A percentile compares a stretch with the other conserved stretches of the same genome.
Conservation (phyloP, 345 rosid species). For the Camelina neglecta region DNA sequence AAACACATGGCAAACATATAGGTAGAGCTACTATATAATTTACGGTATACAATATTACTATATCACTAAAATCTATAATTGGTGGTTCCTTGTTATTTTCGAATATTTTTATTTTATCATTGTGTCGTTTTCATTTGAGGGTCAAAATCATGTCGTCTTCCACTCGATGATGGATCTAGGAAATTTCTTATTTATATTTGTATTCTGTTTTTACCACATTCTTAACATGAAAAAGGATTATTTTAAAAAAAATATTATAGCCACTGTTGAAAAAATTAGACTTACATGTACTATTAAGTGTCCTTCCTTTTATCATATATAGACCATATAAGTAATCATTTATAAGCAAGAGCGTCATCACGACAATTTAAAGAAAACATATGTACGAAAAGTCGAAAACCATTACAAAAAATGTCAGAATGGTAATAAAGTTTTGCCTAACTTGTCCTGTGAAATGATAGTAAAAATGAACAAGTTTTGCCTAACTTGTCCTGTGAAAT, state of each 20-base stretch:
- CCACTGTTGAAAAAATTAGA: neutral
- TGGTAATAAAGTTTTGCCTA: neutral
- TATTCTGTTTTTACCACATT: neutral
- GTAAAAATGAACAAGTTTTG: neutral
- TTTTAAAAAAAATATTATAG: too few species aligned
- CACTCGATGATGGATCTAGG: slow-evolving; percentile 38
- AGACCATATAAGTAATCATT: neutral
- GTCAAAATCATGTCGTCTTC: slow-evolving; percentile 45
- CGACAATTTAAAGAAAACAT: neutral
- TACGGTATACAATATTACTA: slow-evolving; percentile 1
- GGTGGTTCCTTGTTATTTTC: slow-evolving; percentile 39
- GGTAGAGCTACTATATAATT: neutral
- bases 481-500: slow-evolving; percentile 24
- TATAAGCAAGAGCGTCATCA: neutral
- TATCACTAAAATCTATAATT: slow-evolving; percentile 35
- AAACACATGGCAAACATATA: slow-evolving; percentile 38
- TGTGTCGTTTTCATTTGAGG: slow-evolving; percentile 36
- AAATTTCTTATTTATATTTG: neutral
- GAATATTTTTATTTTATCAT: slow-evolving; percentile 27
- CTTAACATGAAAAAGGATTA: neutral
- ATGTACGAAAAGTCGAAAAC: neutral
- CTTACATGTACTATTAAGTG: too few species aligned
- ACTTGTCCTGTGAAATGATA: slow-evolving; percentile 23
- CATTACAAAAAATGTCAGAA: neutral
- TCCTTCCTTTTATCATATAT: too few species aligned